Evolutionary conservation across 2,329 filamentous ascomycete species (phyloP), one percentile per base, ranked within the genome.

Genomic region (Arthrocladium fulminans): DNA sequence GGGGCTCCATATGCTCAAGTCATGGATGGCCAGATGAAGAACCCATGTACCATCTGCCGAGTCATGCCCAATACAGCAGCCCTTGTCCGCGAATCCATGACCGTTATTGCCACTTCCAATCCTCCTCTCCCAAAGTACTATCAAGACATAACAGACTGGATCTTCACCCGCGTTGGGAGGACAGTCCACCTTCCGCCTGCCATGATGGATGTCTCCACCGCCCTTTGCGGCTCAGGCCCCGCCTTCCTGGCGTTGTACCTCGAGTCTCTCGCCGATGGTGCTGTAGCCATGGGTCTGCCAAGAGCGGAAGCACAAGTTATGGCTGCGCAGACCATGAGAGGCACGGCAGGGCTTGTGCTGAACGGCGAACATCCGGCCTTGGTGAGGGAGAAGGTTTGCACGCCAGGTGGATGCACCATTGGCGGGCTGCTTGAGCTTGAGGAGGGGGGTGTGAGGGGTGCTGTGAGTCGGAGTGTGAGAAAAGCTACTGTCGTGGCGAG

Each of bases 21-120:
- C 65, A 72, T 44, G 47, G 20, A 20, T 5, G 6, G 22, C 13
- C 10, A 5, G 10, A 25, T 23, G 8, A 51, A 56, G 27, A 56
- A 66, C 45, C 37, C 63, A 56, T 68, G 64, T 51, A 60, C 77
- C 35, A 74, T 92, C 38, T 81, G 94, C 3, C 76, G 87, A 25
- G 86, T 84, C 47, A 88, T 94, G 79, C 87, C 87, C 57, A 94
- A 94, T 70, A 89, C 85, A 0, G 86, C 87, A 9, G 81, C 82
- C 22, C 75, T 86, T 42, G 83, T 94, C 50, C 72, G 86, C 40
- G 83, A 94, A 66, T 82, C 79, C 57, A 92, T 92, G 85, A 90
- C 83, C 3, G 80, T 92, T 47, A 83, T 94, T 56, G 81, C 79
- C 41, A 80, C 75, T 2, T 64, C 67, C 1, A 66, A 64, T 2